A percentile compares a stretch with the other conserved stretches of the same genome.
Conservation (phyloP, 2,329 filamentous ascomycete genomes). For the Penicillium sp. region DNA sequence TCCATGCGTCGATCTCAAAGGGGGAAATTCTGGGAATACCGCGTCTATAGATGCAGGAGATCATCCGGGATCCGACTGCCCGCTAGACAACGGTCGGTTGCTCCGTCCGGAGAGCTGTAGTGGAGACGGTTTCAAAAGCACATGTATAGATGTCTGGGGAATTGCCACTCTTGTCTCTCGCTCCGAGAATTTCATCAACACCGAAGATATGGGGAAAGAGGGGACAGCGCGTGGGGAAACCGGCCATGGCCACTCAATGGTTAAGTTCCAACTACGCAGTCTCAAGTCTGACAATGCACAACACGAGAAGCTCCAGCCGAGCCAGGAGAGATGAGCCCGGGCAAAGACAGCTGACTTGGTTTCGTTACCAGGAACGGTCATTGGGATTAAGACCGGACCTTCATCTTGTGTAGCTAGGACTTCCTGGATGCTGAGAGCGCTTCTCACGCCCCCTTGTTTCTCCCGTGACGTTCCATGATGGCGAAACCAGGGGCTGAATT, state of each 20-base stretch:
- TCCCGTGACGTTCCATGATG: too few relatives aligned
- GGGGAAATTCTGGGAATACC: not conserved
- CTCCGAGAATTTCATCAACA: not conserved
- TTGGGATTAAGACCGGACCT: conserved; percentile 20
- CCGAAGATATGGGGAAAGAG: not conserved
- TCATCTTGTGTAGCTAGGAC: conserved; percentile 9
- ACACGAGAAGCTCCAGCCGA: conserved; percentile 9
- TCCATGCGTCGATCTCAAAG: conserved; percentile 3
- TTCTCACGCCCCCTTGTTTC: conserved; percentile 1
- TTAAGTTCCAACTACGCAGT: conserved; percentile 10
- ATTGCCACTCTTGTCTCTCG: too few relatives aligned
- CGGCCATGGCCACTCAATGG: too few relatives aligned
- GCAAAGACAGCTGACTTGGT: conserved; percentile 12
- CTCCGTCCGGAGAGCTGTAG: not conserved
- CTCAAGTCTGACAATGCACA: conserved; percentile 19
- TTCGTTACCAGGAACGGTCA: conserved; percentile 17
- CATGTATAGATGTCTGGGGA: too few relatives aligned
- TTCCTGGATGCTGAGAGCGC: not conserved
- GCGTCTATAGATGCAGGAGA: conserved; percentile 1
- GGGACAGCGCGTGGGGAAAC: not conserved
- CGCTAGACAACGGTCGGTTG: conserved; percentile 2
- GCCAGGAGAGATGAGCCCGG: conserved; percentile 10
- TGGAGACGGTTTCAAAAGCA: too few relatives aligned
- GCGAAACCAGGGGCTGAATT: too few relatives aligned
- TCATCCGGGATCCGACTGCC: not conserved